These are phyloP conservation scores for Xerocomus potaroensis DNA, from an alignment of 768 basidiomycete genomes.

Conservation along the genomic window DNA sequence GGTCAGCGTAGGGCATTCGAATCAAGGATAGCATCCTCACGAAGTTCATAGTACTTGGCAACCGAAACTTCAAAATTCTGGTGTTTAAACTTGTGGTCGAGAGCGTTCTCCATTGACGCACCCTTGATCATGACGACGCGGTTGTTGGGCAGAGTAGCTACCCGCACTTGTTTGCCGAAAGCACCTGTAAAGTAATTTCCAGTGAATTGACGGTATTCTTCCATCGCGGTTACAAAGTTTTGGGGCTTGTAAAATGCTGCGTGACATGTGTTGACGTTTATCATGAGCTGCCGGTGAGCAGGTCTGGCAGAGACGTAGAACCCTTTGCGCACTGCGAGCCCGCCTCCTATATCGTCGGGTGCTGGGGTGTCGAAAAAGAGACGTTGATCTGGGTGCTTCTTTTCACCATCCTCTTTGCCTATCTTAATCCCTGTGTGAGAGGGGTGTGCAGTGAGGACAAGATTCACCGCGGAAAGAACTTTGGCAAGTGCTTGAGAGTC, in stretches of 20 bases:
- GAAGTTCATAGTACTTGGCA: conserved; percentile 40
- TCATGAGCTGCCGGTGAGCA: conserved; percentile 45
- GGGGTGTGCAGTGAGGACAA: conserved; percentile 42
- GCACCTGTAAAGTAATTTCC: conserved; percentile 47
- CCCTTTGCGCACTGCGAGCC: conserved; percentile 53
- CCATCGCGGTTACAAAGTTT: conserved; percentile 39
- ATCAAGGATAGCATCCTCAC: conserved; percentile 25
- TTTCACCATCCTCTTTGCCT: conserved; percentile 39
- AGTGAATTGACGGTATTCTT: conserved; percentile 39
- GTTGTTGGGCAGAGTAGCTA: conserved; percentile 60
- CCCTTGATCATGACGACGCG: conserved; percentile 64
- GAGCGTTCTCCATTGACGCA: conserved; percentile 37
- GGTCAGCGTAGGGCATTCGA: not conserved
- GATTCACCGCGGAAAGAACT: conserved; percentile 44
- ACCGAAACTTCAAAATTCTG: conserved; percentile 37
- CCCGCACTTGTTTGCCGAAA: conserved; percentile 62
- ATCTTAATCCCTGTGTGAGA: conserved; percentile 40
- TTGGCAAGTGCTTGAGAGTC: conserved; percentile 54
- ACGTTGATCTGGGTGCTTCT: conserved; percentile 30
- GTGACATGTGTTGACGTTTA: conserved; percentile 49
- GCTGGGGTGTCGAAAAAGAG: conserved; percentile 38
- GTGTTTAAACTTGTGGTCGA: conserved; percentile 39
- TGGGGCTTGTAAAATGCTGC: conserved; percentile 43
- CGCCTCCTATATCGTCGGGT: conserved; percentile 40
- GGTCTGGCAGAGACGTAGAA: conserved; percentile 41